Percentiles rank a stretch among this genome's conserved stretches.
phyloP scores from a whole-genome alignment of 305 asterid genomes.

The Fraxinus albicans region DNA sequence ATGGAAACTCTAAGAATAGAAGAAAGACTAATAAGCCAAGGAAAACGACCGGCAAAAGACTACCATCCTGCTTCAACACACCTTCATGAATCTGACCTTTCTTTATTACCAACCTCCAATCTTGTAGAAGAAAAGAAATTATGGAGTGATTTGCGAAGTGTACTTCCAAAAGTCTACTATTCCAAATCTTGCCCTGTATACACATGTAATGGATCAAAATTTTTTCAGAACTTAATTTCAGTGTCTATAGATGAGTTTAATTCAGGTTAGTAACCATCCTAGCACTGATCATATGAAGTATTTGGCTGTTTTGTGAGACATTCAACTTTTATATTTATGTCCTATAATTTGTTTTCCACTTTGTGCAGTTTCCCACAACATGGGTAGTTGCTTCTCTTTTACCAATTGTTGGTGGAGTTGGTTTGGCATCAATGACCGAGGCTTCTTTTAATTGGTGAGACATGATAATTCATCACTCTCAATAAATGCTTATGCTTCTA shows the following conservation, averaged over 20 bases:
- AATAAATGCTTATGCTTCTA: background rate
- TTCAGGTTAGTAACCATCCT: background rate
- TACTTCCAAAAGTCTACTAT: background rate
- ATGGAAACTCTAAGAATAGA: background rate
- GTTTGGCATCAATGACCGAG: conserved; percentile 52
- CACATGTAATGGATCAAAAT: background rate
- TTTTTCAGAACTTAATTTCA: background rate
- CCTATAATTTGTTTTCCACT: background rate
- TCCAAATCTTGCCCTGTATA: background rate
- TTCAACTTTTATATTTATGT: background rate
- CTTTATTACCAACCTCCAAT: background rate
- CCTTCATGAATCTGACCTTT: background rate
- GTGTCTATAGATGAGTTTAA: background rate
- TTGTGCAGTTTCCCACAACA: conserved; percentile 42
- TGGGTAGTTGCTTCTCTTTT: conserved; percentile 56
- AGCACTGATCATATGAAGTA: background rate
- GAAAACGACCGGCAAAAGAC: background rate
- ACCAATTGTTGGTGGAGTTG: conserved; percentile 62
- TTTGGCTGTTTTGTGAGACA: background rate
- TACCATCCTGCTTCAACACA: background rate
- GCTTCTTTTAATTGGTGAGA: conserved; percentile 55
- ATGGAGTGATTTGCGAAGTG: background rate
- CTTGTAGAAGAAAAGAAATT: background rate
- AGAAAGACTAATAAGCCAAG: background rate
- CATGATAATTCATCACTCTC: background rate